These are phyloP conservation scores for Eustoma russellianum DNA, from an alignment of 257 asterid species.

Conservation along the genomic window DNA sequence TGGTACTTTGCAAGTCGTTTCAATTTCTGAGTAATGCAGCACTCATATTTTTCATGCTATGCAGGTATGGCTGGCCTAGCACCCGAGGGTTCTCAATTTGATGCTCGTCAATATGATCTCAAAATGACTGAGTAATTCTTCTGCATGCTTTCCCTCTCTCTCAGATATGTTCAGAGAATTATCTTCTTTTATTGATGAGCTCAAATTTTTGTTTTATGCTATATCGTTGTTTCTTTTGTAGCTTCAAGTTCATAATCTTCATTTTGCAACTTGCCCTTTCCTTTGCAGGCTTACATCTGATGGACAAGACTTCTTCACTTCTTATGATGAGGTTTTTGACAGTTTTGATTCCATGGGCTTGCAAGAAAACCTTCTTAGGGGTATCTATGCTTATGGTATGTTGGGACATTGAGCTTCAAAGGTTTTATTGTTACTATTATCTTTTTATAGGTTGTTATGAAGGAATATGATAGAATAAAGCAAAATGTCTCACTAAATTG, in stretches of 20 bases:
- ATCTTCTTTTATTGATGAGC: background rate
- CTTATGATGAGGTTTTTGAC: constrained; percentile 36
- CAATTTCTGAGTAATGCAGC: background rate
- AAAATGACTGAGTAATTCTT: constrained; percentile 31
- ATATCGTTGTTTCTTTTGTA: background rate
- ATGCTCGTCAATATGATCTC: constrained; percentile 34
- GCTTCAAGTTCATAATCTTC: background rate
- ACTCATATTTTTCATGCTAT: background rate
- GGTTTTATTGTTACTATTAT: background rate
- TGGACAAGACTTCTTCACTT: constrained; percentile 31
- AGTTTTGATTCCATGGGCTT: constrained; percentile 43
- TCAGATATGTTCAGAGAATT: background rate
- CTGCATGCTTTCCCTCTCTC: background rate
- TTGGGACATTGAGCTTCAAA: background rate
- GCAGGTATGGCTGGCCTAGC: constrained; percentile 38
- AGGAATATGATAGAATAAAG: too few relatives aligned
- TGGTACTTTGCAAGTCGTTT: too few relatives aligned
- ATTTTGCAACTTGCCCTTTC: background rate
- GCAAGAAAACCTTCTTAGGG: constrained; percentile 43
- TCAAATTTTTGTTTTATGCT: background rate
- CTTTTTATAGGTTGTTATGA: too few relatives aligned
- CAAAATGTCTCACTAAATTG: too few relatives aligned
- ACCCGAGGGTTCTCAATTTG: constrained; percentile 39
- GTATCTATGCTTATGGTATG: constrained; percentile 43
- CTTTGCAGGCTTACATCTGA: constrained; percentile 25